A percentile compares a stretch with the other conserved stretches of the same genome.
Conservation (phyloP, 306 rosid species). For the Cucumis sativus region DNA sequence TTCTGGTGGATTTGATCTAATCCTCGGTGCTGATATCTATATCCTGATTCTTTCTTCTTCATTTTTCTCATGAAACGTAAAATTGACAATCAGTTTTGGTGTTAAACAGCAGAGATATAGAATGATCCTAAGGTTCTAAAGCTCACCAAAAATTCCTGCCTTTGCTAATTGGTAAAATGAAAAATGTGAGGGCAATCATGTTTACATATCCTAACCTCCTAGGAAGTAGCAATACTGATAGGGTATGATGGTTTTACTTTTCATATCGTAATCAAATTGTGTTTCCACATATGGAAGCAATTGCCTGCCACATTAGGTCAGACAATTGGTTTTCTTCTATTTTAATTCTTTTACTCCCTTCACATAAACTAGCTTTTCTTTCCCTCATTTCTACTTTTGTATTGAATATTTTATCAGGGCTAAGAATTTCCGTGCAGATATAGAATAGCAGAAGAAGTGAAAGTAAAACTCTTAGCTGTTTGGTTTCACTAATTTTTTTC, state of each 20-base stretch:
- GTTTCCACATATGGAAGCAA: not conserved
- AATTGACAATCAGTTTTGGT: not conserved
- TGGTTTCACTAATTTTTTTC: not conserved
- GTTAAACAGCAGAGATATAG: not conserved
- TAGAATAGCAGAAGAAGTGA: not conserved
- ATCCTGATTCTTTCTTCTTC: conserved; percentile 32
- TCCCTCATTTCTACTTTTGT: not conserved
- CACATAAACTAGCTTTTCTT: not conserved
- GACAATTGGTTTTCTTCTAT: not conserved
- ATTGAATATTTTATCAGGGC: not conserved
- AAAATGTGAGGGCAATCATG: not conserved
- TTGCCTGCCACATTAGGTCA: not conserved
- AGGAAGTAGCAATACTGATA: not conserved
- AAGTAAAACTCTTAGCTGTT: not conserved
- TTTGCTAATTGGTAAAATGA: not conserved
- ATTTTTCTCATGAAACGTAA: conserved; percentile 3
- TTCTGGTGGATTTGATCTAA: conserved; percentile 59
- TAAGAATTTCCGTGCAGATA: not conserved
- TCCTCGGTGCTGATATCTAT: conserved; percentile 96
- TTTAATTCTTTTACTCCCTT: not conserved
- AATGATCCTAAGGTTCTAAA: not conserved
- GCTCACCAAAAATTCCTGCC: not conserved
- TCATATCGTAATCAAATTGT: no score
- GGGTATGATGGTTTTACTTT: not conserved
- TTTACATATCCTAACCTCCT: not conserved